Evolutionary conservation across 257 asterid species (phyloP).

Genomic region (Capsicum pubescens): DNA sequence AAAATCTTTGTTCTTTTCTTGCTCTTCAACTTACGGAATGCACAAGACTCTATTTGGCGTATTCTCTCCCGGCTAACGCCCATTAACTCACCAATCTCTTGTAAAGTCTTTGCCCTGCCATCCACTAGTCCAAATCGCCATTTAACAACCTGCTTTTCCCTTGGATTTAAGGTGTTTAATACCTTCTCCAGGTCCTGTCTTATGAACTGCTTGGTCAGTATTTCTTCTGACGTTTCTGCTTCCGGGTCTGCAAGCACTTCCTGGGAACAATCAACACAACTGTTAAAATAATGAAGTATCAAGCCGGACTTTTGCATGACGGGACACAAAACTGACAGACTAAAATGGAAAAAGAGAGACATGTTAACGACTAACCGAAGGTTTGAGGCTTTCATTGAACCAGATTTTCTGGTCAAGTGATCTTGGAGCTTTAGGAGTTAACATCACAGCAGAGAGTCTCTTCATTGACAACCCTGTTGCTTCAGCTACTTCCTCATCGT

Average conservation of each 20-base stretch:
- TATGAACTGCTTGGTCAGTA: conserved; percentile 76
- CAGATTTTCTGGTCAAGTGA: conserved; percentile 95
- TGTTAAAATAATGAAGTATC: not conserved
- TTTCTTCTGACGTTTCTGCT: conserved; percentile 79
- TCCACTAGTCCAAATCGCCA: conserved; percentile 90
- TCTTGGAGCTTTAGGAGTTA: conserved; percentile 87
- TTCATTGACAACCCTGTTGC: conserved; percentile 91
- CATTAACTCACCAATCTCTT: conserved; percentile 93
- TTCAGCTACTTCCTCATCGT: conserved; percentile 78
- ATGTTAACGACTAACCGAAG: conserved; percentile 56
- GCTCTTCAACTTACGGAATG: conserved; percentile 89
- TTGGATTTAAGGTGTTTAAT: conserved; percentile 68
- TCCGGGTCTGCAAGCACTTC: conserved; percentile 88
- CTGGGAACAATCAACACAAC: conserved; percentile 40
- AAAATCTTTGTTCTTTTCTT: conserved; percentile 79
- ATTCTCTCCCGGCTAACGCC: conserved; percentile 94
- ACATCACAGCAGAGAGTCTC: conserved; percentile 75
- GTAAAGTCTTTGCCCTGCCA: conserved; percentile 85
- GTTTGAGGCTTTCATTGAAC: conserved; percentile 72
- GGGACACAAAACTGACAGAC: not conserved
- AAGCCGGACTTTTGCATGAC: not conserved
- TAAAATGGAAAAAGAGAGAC: not conserved
- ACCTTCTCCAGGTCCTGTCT: conserved; percentile 77
- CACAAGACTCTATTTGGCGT: conserved; percentile 83
- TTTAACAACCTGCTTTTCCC: conserved; percentile 79